A percentile compares a stretch with the other conserved stretches of the same genome.
Conservation (phyloP, 2,329 filamentous ascomycete genomes). For the Penicillium polonicum region DNA sequence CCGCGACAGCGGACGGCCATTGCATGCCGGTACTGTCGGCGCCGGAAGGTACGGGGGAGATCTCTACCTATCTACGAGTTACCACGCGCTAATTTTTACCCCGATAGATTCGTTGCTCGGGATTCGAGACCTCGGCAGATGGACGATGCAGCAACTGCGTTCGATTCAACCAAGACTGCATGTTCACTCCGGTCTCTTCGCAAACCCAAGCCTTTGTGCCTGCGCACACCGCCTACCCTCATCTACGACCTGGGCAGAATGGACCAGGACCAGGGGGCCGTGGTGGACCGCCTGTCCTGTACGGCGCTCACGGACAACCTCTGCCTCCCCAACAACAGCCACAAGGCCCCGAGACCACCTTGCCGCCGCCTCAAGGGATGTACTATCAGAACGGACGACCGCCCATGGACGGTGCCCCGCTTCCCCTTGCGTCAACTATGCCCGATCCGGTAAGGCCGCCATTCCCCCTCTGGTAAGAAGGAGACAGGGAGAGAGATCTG, state of each 20-base stretch:
- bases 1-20: conserved; percentile 53
- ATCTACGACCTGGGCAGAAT: conserved; percentile 44
- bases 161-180: conserved; percentile 72
- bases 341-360: conserved; percentile 35
- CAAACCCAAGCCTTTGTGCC: conserved; percentile 74
- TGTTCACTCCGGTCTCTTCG: conserved; percentile 73
- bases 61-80: background rate
- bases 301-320: conserved; percentile 52
- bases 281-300: conserved; percentile 37
- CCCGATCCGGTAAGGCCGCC: conserved; percentile 49
- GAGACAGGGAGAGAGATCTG: background rate
- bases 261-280: conserved; percentile 33
- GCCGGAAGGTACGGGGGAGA: conserved; percentile 48
- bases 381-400: conserved; percentile 40
- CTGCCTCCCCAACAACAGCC: conserved; percentile 47
- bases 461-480: conserved; percentile 14
- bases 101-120: conserved; percentile 70
- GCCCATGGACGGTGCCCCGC: conserved; percentile 31
- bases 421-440: conserved; percentile 40
- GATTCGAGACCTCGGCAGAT: conserved; percentile 69
- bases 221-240: conserved; percentile 64
- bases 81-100: background rate
- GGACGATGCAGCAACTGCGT: conserved; percentile 72
- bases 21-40: conserved; percentile 52
- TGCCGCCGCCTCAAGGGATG: conserved; percentile 44